phyloP scores from a whole-genome alignment of 2,329 filamentous ascomycete genomes.

The Diaporthe sp. region DNA sequence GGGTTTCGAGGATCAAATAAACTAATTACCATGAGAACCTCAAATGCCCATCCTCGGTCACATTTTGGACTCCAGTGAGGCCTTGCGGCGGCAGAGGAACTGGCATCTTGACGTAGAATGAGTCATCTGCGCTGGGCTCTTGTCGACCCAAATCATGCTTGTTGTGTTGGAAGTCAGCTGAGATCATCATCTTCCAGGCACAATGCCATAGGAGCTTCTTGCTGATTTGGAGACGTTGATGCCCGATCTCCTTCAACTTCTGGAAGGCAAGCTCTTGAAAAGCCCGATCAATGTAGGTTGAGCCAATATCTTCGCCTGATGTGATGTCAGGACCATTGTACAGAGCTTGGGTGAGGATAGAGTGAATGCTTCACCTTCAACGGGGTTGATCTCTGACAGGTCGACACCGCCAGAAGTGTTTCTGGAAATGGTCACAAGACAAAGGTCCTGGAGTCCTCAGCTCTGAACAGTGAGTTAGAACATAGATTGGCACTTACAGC shows the following conservation, averaged over 20 bases:
- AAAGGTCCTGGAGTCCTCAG: neutral
- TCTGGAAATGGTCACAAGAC: neutral
- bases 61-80: neutral
- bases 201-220: neutral
- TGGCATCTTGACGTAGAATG: neutral
- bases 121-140: neutral
- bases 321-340: neutral
- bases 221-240: neutral
- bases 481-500: neutral
- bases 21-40: neutral
- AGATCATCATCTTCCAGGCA: neutral
- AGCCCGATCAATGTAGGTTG: neutral
- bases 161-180: neutral
- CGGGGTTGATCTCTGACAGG: neutral
- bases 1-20: neutral
- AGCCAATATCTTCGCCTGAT: neutral
- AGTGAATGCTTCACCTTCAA: neutral
- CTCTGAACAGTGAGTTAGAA: neutral
- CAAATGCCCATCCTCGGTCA: neutral
- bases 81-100: neutral
- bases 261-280: neutral
- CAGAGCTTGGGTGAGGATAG: neutral
- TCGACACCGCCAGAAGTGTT: neutral
- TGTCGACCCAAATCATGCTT: neutral
- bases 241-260: neutral